Evolutionary conservation across 2,329 filamentous ascomycete species (phyloP).

Genomic region (Penicillium sp.): DNA sequence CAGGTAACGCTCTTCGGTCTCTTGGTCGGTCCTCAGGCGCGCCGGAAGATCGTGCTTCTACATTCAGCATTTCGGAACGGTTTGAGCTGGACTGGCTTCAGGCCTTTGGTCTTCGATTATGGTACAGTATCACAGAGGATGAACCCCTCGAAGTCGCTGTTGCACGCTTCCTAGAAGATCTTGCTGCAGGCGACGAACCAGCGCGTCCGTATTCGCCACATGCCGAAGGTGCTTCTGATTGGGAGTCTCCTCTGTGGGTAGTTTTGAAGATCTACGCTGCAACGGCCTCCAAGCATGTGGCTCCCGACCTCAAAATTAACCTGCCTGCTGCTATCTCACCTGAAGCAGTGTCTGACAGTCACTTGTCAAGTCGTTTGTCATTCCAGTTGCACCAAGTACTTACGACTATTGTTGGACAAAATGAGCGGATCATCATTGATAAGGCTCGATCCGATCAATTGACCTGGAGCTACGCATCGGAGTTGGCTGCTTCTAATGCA

Average conservation of each 20-base stretch:
- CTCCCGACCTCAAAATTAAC: slow-evolving; percentile 30
- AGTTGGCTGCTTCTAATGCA: slow-evolving; percentile 53
- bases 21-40: slow-evolving; percentile 68
- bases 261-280: slow-evolving; percentile 74
- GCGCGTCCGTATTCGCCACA: slow-evolving; percentile 71
- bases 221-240: slow-evolving; percentile 52
- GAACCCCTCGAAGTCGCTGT: slow-evolving; percentile 72
- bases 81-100: slow-evolving; percentile 92
- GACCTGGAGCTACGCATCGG: slow-evolving; percentile 58
- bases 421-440: slow-evolving; percentile 50
- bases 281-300: slow-evolving; percentile 25
- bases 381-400: slow-evolving; percentile 81
- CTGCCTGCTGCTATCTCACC: slow-evolving; percentile 71
- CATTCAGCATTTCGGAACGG: slow-evolving; percentile 76
- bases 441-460: slow-evolving; percentile 62
- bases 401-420: slow-evolving; percentile 40
- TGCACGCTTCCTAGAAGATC: slow-evolving; percentile 66
- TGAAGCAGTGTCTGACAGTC: slow-evolving; percentile 70
- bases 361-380: slow-evolving; percentile 68
- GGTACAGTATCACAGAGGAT: slow-evolving; percentile 71
- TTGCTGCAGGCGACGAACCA: slow-evolving; percentile 65
- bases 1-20: slow-evolving; percentile 81
- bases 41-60: slow-evolving; percentile 72
- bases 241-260: slow-evolving; percentile 79
- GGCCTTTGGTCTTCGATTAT: slow-evolving; percentile 83